Evolutionary conservation across 441 rosid genomes (phyloP).

Genomic region (Rhodomyrtus psidioides): DNA sequence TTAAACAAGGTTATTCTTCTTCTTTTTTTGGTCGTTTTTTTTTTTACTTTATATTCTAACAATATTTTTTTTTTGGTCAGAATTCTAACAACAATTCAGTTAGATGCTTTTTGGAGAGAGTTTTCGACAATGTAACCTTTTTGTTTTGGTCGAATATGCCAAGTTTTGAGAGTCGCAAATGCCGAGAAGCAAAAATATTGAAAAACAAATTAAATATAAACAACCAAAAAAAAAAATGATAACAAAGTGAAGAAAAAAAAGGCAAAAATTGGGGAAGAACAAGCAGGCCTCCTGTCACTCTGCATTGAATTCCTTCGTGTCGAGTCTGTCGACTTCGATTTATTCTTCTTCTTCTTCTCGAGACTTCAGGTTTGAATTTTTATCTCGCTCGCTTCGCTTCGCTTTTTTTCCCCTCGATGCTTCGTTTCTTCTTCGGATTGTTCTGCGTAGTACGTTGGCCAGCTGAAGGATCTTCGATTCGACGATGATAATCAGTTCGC

Average conservation of each 20-base stretch:
- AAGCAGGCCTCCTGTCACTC: background rate
- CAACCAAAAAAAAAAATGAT: too few relatives aligned
- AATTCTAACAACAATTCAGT: too few relatives aligned
- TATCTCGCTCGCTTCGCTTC: background rate
- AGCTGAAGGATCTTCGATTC: background rate
- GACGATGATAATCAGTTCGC: background rate
- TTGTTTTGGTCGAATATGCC: too few relatives aligned
- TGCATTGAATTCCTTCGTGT: background rate
- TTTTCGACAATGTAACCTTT: too few relatives aligned
- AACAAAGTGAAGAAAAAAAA: accelerated
- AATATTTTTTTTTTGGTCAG: too few relatives aligned
- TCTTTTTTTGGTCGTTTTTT: background rate
- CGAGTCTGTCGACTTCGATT: background rate
- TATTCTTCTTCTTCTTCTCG: background rate
- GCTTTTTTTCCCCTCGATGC: too few relatives aligned
- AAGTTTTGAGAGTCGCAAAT: background rate
- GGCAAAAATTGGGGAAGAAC: background rate
- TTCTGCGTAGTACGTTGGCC: background rate
- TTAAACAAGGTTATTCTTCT: too few relatives aligned
- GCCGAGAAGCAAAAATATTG: background rate
- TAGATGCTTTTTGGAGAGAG: too few relatives aligned
- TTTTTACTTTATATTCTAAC: too few relatives aligned
- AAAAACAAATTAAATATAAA: too few relatives aligned
- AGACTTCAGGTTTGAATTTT: background rate
- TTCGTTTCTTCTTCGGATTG: background rate